A percentile compares a stretch with the other conserved stretches of the same genome.
phyloP scores from a whole-genome alignment of 805 yeast species.

The Teunomyces lycoperdinae region DNA sequence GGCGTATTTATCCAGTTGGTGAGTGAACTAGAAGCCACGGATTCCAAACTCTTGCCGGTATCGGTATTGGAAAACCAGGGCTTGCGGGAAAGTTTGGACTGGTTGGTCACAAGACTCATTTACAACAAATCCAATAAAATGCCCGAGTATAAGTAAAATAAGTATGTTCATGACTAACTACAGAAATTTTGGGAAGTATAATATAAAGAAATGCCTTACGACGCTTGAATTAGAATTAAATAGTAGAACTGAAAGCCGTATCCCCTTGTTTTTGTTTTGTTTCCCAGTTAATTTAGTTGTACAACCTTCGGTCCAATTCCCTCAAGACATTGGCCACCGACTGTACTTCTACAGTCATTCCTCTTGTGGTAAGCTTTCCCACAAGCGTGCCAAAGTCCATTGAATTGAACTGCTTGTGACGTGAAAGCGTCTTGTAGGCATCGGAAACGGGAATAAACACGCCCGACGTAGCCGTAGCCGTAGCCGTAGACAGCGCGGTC shows the following conservation, averaged over 20 bases:
- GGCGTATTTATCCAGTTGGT: slow-evolving; percentile 79
- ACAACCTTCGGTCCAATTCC: slow-evolving; percentile 70
- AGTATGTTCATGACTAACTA: no score
- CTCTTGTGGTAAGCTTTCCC: slow-evolving; percentile 72
- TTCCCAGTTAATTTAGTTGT: slow-evolving; percentile 26
- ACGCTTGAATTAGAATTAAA: neutral
- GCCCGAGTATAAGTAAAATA: slow-evolving; percentile 46
- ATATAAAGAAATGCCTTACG: no score
- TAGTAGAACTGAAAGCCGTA: neutral
- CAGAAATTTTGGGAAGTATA: no score
- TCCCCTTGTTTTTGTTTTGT: neutral
- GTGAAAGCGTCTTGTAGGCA: slow-evolving; percentile 80
- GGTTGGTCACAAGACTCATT: slow-evolving; percentile 74
- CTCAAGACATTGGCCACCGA: slow-evolving; percentile 82
- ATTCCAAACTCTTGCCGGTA: slow-evolving; percentile 83
- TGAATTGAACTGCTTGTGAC: slow-evolving; percentile 73
- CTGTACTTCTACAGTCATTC: slow-evolving; percentile 90
- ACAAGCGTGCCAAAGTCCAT: slow-evolving; percentile 75
- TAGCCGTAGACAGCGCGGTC: slow-evolving; percentile 9
- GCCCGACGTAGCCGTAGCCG: slow-evolving; percentile 21
- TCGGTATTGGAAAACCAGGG: slow-evolving; percentile 86
- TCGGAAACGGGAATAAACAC: slow-evolving; percentile 85
- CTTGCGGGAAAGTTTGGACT: slow-evolving; percentile 79
- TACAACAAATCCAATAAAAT: slow-evolving; percentile 61
- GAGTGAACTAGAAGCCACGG: slow-evolving; percentile 85